phyloP scores from a whole-genome alignment of 352 stramenopile genomes.

The Phytopythium kandeliae region DNA sequence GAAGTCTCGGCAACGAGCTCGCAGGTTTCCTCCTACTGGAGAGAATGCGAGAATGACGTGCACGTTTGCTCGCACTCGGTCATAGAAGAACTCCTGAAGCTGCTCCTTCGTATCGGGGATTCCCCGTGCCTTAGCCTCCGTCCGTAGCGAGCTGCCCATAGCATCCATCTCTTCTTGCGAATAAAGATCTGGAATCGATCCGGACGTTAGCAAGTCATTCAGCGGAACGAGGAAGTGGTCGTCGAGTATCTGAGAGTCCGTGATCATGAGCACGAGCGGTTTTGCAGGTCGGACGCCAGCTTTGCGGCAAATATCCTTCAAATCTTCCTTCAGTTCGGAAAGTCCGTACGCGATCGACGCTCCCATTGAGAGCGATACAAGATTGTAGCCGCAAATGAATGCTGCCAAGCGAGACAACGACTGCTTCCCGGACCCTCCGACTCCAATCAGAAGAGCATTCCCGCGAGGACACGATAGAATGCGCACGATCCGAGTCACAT shows the following conservation, averaged over 20 bases:
- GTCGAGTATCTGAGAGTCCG: constrained; percentile 83
- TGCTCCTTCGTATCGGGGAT: constrained; percentile 89
- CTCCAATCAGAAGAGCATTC: constrained; percentile 83
- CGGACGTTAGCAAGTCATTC: constrained; percentile 79
- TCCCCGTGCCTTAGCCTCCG: constrained; percentile 79
- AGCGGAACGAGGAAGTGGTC: constrained; percentile 85
- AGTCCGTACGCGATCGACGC: constrained; percentile 58
- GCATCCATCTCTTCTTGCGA: constrained; percentile 85
- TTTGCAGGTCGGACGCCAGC: constrained; percentile 81
- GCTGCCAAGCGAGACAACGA: constrained; percentile 85
- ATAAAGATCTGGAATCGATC: constrained; percentile 82
- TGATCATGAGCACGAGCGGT: constrained; percentile 86
- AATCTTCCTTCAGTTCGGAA: constrained; percentile 80
- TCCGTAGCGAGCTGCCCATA: constrained; percentile 64
- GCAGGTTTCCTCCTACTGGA: constrained; percentile 69
- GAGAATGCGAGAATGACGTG: constrained; percentile 86
- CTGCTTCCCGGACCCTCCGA: constrained; percentile 87
- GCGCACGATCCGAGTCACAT: constrained; percentile 84
- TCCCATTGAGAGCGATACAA: constrained; percentile 62
- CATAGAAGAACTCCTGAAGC: constrained; percentile 88
- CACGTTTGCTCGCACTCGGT: constrained; percentile 82
- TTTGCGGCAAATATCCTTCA: constrained; percentile 88
- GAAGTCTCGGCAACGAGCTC: constrained; percentile 76
- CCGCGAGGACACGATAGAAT: constrained; percentile 73
- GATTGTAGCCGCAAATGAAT: constrained; percentile 78